Percentiles rank a stretch among this genome's conserved stretches.
phyloP scores from a whole-genome alignment of 2,329 filamentous ascomycete species.

The Pestalotiopsis sp. region DNA sequence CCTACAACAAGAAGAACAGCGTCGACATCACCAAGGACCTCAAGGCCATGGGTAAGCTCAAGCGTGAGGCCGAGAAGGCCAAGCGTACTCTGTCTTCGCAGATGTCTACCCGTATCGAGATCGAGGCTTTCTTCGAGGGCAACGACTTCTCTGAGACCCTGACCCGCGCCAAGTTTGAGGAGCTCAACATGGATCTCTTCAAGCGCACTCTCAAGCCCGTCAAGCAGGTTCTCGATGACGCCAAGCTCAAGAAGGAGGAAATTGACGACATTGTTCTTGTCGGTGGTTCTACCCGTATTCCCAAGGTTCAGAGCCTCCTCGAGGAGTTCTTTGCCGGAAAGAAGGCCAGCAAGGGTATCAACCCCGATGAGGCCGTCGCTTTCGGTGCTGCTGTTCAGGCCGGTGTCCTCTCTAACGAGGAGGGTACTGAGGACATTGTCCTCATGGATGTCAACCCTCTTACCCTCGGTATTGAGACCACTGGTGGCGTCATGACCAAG shows the following conservation, averaged over 20 bases:
- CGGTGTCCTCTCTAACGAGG: slow-evolving; percentile 90
- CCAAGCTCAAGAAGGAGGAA: slow-evolving; percentile 94
- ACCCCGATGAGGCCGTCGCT: slow-evolving; percentile 98
- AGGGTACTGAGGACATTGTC: slow-evolving; percentile 77
- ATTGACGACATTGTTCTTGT: slow-evolving; percentile 97
- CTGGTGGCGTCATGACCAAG: slow-evolving; percentile 97
- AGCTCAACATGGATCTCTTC: slow-evolving; percentile 98
- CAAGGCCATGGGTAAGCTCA: slow-evolving; percentile 99
- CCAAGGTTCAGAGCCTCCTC: slow-evolving; percentile 92
- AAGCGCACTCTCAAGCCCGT: slow-evolving; percentile 99
- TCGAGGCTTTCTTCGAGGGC: slow-evolving; percentile 95
- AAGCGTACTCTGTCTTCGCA: slow-evolving; percentile 97
- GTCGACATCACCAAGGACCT: slow-evolving; percentile 92
- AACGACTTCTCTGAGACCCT: slow-evolving; percentile 98
- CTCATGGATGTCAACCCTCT: slow-evolving; percentile 98
- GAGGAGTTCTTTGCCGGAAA: slow-evolving; percentile 96
- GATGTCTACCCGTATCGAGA: slow-evolving; percentile 92
- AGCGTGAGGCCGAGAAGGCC: slow-evolving; percentile 99
- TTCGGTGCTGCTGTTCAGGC: slow-evolving; percentile 97
- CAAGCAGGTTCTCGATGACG: slow-evolving; percentile 97
- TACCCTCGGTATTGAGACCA: slow-evolving; percentile 96
- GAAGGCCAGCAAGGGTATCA: slow-evolving; percentile 99
- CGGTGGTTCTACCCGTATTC: slow-evolving; percentile 98
- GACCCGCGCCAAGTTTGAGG: slow-evolving; percentile 98
- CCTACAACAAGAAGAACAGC: slow-evolving; percentile 97